Evolutionary conservation across 2,329 filamentous ascomycete genomes (phyloP).

Genomic region (Emydomyces testavorans): DNA sequence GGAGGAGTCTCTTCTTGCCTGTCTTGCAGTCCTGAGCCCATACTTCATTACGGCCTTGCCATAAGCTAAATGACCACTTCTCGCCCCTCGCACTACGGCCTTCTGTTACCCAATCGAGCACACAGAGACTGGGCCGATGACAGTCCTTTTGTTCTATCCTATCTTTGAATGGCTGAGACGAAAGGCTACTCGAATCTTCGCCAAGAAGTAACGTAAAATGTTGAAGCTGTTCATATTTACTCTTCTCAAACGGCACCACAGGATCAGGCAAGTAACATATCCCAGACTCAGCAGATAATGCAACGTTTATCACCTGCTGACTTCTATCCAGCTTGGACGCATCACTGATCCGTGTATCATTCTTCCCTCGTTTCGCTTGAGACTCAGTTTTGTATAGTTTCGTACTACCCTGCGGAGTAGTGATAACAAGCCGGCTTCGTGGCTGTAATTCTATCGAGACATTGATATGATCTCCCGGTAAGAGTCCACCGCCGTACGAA

Average conservation of each 20-base stretch:
- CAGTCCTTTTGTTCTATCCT: neutral
- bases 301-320: conserved; percentile 40
- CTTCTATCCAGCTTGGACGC: conserved; percentile 28
- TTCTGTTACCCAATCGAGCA: conserved; percentile 89
- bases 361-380: conserved; percentile 26
- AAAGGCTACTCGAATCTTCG: neutral
- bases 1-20: conserved; percentile 49
- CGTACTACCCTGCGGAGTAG: conserved; percentile 64
- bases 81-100: conserved; percentile 77
- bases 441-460: conserved; percentile 56
- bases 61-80: conserved; percentile 70
- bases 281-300: conserved; percentile 39
- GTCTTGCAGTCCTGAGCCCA: conserved; percentile 28
- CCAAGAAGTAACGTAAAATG: conserved; percentile 49
- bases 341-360: conserved; percentile 26
- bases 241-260: conserved; percentile 77
- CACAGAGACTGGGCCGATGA: conserved; percentile 51
- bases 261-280: conserved; percentile 71
- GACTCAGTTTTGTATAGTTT: conserved; percentile 79
- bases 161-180: neutral
- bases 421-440: conserved; percentile 52
- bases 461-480: conserved; percentile 72
- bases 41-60: conserved; percentile 82
- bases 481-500: conserved; percentile 87
- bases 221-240: conserved; percentile 75